Conservation (phyloP, 495 filamentous ascomycete species). For the Talaromyces borbonicus region DNA sequence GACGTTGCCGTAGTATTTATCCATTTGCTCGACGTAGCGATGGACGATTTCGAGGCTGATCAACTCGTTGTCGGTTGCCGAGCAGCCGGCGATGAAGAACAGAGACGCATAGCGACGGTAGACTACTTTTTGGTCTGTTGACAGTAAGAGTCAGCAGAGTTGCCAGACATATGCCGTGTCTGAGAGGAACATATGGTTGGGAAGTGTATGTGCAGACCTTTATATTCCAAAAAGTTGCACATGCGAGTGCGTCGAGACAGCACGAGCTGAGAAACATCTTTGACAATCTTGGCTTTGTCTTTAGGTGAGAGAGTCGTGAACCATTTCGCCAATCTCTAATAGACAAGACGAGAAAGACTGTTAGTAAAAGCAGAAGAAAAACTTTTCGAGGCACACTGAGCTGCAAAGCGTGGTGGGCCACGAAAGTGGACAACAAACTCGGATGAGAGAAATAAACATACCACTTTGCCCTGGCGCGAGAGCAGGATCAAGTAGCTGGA, state of each 20-base stretch:
- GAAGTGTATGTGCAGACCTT: conserved; percentile 47
- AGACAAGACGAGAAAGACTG: conserved; percentile 22
- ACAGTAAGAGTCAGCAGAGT: conserved; percentile 9
- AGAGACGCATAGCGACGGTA: conserved; percentile 98
- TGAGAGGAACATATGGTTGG: too few species aligned
- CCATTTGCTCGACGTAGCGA: conserved; percentile 99
- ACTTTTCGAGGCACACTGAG: conserved; percentile 11
- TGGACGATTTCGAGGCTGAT: conserved; percentile 98
- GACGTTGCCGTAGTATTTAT: conserved; percentile 99
- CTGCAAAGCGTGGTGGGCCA: conserved; percentile 14
- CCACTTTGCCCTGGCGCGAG: conserved; percentile 97
- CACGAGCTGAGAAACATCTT: conserved; percentile 97
- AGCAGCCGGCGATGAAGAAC: conserved; percentile 97
- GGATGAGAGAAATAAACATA: too few species aligned
- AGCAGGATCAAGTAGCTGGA: conserved; percentile 91
- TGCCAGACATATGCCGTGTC: conserved; percentile 7
- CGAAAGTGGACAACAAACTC: conserved; percentile 34
- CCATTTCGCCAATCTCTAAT: conserved; percentile 95
- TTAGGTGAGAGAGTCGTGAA: conserved; percentile 96
- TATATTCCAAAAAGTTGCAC: conserved; percentile 99
- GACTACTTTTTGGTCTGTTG: conserved; percentile 89
- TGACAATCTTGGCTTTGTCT: conserved; percentile 99
- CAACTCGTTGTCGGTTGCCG: conserved; percentile 91
- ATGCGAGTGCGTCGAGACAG: conserved; percentile 91
- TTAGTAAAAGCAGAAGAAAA: conserved; percentile 9